These are phyloP conservation scores for Boletus fagicola DNA, from an alignment of 768 basidiomycete species.

Conservation along the genomic window DNA sequence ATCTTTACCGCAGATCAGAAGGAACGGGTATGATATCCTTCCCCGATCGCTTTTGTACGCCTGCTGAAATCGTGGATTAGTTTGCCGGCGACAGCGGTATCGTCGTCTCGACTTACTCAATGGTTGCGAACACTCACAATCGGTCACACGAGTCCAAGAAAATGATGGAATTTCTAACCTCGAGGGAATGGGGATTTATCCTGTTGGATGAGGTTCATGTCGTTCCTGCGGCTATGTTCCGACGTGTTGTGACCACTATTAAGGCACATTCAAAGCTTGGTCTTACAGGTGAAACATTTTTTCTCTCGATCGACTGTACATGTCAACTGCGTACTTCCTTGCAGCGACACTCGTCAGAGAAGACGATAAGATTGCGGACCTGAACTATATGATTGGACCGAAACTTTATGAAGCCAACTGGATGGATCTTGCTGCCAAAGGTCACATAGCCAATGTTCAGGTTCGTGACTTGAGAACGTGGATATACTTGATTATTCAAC, in stretches of 20 bases:
- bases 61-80: conserved; percentile 39
- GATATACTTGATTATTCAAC: conserved; percentile 1
- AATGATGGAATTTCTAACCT: conserved; percentile 99
- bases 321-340: conserved; percentile 2
- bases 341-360: conserved; percentile 96
- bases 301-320: not conserved
- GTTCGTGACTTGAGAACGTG: conserved; percentile 41
- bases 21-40: conserved; percentile 66
- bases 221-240: conserved; percentile 98
- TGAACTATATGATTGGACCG: conserved; percentile 99
- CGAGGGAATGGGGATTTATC: conserved; percentile 99
- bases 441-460: conserved; percentile 99
- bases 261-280: conserved; percentile 99
- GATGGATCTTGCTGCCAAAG: conserved; percentile 99
- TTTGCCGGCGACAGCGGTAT: conserved; percentile 97
- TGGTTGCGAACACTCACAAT: conserved; percentile 99
- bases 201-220: conserved; percentile 98
- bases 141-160: conserved; percentile 99
- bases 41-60: not conserved
- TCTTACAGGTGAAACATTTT: conserved; percentile 67
- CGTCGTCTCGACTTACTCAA: conserved; percentile 98
- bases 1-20: conserved; percentile 98
- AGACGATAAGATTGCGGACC: conserved; percentile 97
- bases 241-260: conserved; percentile 95
- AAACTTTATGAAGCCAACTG: conserved; percentile 99